Percentiles rank a stretch among this genome's conserved stretches.
Evolutionary conservation across 805 yeast genomes (phyloP).

Genomic region (Cyberlindnera sargentensis): DNA sequence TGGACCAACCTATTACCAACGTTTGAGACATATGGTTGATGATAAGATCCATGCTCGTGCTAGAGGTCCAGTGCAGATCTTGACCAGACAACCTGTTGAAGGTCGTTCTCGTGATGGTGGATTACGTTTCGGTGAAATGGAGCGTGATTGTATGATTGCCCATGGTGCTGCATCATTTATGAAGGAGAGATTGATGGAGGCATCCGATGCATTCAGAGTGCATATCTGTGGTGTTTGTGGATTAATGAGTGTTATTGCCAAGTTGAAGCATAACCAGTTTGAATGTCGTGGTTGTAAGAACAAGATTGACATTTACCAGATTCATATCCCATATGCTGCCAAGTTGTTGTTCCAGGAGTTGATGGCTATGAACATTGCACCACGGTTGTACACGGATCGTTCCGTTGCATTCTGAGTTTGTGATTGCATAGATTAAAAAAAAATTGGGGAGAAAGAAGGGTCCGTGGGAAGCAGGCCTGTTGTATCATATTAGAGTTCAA

Average conservation of each 20-base stretch:
- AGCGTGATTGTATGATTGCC: constrained; percentile 99
- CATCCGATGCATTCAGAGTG: constrained; percentile 97
- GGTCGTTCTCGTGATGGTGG: constrained; percentile 99
- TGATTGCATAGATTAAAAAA: neutral
- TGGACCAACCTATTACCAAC: constrained; percentile 99
- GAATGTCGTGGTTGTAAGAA: constrained; percentile 98
- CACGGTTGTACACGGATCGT: constrained; percentile 92
- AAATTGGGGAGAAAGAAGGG: neutral
- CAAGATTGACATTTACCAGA: constrained; percentile 96
- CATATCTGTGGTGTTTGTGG: constrained; percentile 99
- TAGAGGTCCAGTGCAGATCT: constrained; percentile 96
- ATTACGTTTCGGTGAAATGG: constrained; percentile 98
- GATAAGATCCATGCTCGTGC: constrained; percentile 99
- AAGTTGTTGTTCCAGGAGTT: constrained; percentile 96
- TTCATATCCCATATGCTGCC: constrained; percentile 97
- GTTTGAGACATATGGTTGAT: constrained; percentile 98
- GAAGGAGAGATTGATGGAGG: constrained; percentile 97
- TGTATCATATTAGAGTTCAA: neutral
- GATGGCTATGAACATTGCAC: constrained; percentile 99
- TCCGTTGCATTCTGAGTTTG: constrained; percentile 41
- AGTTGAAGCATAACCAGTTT: constrained; percentile 93
- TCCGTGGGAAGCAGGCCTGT: neutral
- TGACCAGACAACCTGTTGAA: constrained; percentile 97
- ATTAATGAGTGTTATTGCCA: constrained; percentile 95
- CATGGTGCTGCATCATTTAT: constrained; percentile 99